Base-by-base conservation (phyloP, 106 monocot genomes). In the Allium fistulosum region DNA sequence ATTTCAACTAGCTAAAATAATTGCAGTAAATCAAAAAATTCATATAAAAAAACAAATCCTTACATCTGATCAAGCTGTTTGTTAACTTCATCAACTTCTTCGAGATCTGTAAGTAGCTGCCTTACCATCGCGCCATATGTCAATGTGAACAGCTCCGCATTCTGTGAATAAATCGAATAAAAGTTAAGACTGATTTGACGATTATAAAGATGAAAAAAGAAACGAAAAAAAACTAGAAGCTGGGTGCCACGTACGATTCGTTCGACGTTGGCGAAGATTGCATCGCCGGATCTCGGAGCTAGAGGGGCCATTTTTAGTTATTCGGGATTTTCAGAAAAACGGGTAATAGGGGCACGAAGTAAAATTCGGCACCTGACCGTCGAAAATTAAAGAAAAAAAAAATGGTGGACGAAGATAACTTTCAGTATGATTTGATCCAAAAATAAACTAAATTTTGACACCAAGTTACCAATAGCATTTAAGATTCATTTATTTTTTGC, bases 31-130 rank as follows among this genome's bases (percentile, higher is more conserved):
- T 6, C 4, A 55, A 12, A 11, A 55, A 55, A 55, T 13, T 53
- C 52, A 55, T 6, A 11, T 3, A 55, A 15, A 37, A 13, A 37
- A 62, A 11, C 8, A 45, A 3, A 37, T 17, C 11, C 11, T 2
- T 78, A 99, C 97, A 99, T 99, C 69, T 99, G 97, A 83, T 92
- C 97, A 57, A 99, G 90, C 75, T 99, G 97, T 75, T 99, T 99
- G 81, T 99, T 99, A 75, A 99, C 97, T 80, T 99, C 97, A 16
- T 93, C 97, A 11, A 99, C 97, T 69, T 92, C 97, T 79, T 99
- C 97, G 51, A 99, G 86, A 85, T 99, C 97, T 63, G 97, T 99
- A 56, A 99, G 80, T 9, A 99, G 80, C 86, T 99, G 97, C 68
- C 97, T 72, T 48, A 99, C 97, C 60, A 92, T 93, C 59, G 97